Base-by-base conservation (phyloP, 2,329 filamentous ascomycete species). In the Parastagonospora avenae region DNA sequence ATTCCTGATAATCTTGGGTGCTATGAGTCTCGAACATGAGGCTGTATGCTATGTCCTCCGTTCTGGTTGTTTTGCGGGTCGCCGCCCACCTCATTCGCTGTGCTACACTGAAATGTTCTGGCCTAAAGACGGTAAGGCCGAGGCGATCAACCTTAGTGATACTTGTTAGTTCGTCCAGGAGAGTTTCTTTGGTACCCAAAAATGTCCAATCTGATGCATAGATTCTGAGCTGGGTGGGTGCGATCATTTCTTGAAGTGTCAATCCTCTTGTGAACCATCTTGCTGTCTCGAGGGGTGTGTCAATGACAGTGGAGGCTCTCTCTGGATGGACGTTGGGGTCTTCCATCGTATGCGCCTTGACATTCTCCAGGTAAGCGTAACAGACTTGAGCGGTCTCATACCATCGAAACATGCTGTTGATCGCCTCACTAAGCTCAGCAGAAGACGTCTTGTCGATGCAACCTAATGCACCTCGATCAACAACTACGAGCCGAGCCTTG, bases 41-140 rank as follows among this genome's bases (percentile, higher is more conserved):
- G 19, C 49, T 69, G 45, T 70, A 70, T 2, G 64, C 63, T 19
- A 43, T 48, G 50, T 70, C 67, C 54, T 70, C 67, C 19, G 35
- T 28, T 27, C 52, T 40, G 5, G 58, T 49, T 14, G 52, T 55
- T 19, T 28, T 29, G 10, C 54, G 16, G 8, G 10, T 33, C 8
- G 42, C 19, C 0, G 48, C 51, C 54, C 54, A 57, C n/a, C 30
- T 46, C 43, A 46, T 46, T n/a, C 43, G 33, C 15, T 39, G 38
- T 24, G 43, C 33, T 6, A 46, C 33, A 31, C 43, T 46, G 19
- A 35, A 43, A 2, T 33, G 24, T 16, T 39, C 43, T 10, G 15
- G n/a, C 12, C n/a, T 12, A 10, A 27, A 12, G 30, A 10, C 14
- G 6, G 16, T 14, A 12, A 46, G 35, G 4, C 28, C 33, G 6